These are phyloP conservation scores for Arabis alpina DNA, from an alignment of 345 rosid species.

Conservation along the genomic window DNA sequence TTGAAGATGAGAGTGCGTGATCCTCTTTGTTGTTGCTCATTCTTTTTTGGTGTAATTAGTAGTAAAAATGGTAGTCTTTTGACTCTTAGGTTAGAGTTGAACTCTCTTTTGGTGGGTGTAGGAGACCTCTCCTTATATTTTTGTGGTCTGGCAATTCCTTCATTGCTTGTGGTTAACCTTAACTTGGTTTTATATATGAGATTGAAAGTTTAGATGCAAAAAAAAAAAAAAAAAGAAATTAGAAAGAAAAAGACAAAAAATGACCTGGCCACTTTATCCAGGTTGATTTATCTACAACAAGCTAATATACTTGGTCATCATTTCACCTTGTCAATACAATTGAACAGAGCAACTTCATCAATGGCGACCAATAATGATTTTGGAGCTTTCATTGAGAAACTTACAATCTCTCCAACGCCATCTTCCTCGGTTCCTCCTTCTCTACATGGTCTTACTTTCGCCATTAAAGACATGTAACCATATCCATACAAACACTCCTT, in stretches of 20 bases:
- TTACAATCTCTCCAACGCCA: constrained; percentile 53
- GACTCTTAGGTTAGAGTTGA: too few species aligned
- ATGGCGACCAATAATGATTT: constrained; percentile 60
- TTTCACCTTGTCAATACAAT: constrained; percentile 13
- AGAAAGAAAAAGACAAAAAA: constrained; percentile 1
- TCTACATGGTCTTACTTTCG: constrained; percentile 69
- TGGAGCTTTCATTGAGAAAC: constrained; percentile 89
- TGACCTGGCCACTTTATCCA: constrained; percentile 20
- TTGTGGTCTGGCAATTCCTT: too few species aligned
- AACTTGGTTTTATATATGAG: too few species aligned
- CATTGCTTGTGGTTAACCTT: too few species aligned
- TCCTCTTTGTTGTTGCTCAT: too few species aligned
- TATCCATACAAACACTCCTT: neutral
- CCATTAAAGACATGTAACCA: constrained; percentile 86
- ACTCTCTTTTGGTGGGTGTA: too few species aligned
- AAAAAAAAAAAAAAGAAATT: too few species aligned
- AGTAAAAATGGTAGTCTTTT: too few species aligned
- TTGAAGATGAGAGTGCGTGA: too few species aligned
- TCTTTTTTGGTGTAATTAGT: too few species aligned
- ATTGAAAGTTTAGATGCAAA: too few species aligned
- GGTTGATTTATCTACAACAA: constrained; percentile 34
- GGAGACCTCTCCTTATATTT: too few species aligned
- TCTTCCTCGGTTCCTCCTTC: constrained; percentile 54
- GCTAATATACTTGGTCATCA: constrained; percentile 39
- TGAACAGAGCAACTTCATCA: constrained; percentile 16